Evolutionary conservation across 1,284 basidiomycete genomes (phyloP).

Genomic region (Phlebopus sp.): DNA sequence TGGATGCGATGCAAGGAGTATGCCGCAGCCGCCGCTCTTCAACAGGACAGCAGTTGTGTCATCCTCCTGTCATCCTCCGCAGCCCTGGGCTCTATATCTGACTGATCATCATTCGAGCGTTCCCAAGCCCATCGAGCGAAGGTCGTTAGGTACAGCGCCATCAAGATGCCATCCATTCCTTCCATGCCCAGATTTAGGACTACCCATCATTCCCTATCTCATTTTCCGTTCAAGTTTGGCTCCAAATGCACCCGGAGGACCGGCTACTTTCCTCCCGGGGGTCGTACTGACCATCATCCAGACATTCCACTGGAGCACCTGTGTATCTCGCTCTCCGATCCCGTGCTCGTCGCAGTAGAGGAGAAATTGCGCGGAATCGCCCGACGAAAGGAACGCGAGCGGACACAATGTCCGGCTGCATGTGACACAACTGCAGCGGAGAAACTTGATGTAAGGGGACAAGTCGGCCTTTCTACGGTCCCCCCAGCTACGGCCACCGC

Average conservation of each 20-base stretch:
- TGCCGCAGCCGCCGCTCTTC: too few species aligned
- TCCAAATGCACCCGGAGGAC: background rate
- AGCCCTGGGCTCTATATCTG: background rate
- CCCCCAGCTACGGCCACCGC: background rate
- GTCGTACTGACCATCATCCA: slow-evolving; percentile 12
- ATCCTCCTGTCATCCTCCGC: slow-evolving; percentile 16
- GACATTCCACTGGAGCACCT: slow-evolving; percentile 13
- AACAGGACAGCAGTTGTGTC: background rate
- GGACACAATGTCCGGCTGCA: background rate
- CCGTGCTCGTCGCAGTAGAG: slow-evolving; percentile 22
- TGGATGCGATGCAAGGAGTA: too few species aligned
- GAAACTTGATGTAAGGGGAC: background rate
- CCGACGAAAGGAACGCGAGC: background rate
- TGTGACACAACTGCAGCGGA: background rate
- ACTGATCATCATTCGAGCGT: background rate
- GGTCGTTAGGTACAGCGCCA: too few species aligned
- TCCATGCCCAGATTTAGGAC: slow-evolving; percentile 6
- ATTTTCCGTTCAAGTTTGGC: background rate
- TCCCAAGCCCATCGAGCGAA: background rate
- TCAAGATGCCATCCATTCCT: slow-evolving; percentile 10
- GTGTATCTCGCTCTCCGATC: slow-evolving; percentile 23
- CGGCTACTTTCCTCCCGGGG: slow-evolving; percentile 15
- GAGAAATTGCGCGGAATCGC: slow-evolving; percentile 7
- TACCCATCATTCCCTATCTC: background rate
- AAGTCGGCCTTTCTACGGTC: background rate